Evolutionary conservation across 352 stramenopile genomes (phyloP), one percentile per base, ranked within the genome.

Genomic region (Globisporangium nagaii): DNA sequence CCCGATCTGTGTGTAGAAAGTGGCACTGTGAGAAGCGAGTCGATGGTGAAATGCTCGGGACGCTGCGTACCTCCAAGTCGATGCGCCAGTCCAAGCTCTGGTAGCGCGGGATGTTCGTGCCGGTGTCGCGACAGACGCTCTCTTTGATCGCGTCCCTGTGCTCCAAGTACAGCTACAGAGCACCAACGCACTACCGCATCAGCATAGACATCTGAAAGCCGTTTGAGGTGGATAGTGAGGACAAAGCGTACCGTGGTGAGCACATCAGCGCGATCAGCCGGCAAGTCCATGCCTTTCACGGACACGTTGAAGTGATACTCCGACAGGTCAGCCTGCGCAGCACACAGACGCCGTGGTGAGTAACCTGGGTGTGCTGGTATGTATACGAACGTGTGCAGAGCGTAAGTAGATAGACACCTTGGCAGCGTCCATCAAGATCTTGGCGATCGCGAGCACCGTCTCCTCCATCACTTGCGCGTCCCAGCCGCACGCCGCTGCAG

Each of bases 61-160:
- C n/a, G n/a, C n/a, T n/a, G n/a, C 46, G 2, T 24, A 91, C 82
- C 75, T 93, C 82, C 15, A 93, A 58, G 48, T 93, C 82, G 41
- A 93, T 75, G n/a, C 82, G 75, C 82, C 82, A 93, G 53, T 90
- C 75, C 42, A 93, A 64, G 24, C 72, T 76, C 15, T 62, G 70
- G 51, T 89, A 93, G 22, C 69, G 64, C 8, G 82, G 70, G 10
- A 89, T 45, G 28, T 55, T 79, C 20, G 72, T 65, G 7, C 69
- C 57, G 13, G 57, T 74, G 11, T 80, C 59, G 2, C 69, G 69
- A 0, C 63, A 66, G 1, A 82, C 75, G 52, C 67, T 79, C 34
- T 63, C 56, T 50, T 77, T 70, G 65, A 92, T 89, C 37, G 68
- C 56, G 7, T 76, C 69, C 9, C 46, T 37, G 43, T 92, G 66